Conservation (phyloP, 495 filamentous ascomycete species). For the Penicillium diatomitis region DNA sequence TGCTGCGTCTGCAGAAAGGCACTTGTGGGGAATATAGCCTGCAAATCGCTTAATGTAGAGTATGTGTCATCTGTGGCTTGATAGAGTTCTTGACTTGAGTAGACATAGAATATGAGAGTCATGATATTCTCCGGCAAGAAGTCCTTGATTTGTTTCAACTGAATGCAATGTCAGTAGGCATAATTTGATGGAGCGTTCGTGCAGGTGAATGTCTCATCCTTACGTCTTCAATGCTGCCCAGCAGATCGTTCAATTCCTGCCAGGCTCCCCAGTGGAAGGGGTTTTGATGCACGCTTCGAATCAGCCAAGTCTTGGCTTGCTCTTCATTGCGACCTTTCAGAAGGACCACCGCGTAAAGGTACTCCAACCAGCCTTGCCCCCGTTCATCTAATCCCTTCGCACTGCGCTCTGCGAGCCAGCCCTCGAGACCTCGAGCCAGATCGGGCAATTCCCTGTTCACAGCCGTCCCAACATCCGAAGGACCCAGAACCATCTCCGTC, state of each 20-base stretch:
- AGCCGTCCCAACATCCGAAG: constrained; percentile 74
- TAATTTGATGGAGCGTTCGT: neutral
- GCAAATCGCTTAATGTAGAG: constrained; percentile 62
- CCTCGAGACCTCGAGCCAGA: constrained; percentile 65
- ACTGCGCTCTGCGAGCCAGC: constrained; percentile 59
- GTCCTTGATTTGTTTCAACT: constrained; percentile 49
- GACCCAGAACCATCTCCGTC: constrained; percentile 93
- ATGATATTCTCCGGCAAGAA: constrained; percentile 83
- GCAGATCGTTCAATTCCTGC: constrained; percentile 71
- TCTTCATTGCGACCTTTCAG: constrained; percentile 82
- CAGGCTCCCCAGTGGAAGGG: constrained; percentile 97
- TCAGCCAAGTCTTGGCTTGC: constrained; percentile 69
- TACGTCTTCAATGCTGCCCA: constrained; percentile 78
- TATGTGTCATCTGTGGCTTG: constrained; percentile 65
- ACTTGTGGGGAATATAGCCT: constrained; percentile 73
- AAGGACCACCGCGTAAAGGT: constrained; percentile 87
- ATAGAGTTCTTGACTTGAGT: constrained; percentile 83
- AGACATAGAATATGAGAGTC: constrained; percentile 85
- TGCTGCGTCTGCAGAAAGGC: constrained; percentile 84
- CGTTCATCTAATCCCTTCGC: constrained; percentile 49
- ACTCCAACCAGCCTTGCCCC: constrained; percentile 91
- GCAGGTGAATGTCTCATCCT: constrained; percentile 20
- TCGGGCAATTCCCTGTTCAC: constrained; percentile 73
- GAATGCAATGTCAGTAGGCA: constrained; percentile 11
- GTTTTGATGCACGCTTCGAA: constrained; percentile 74